Conservation (phyloP, 2,329 filamentous ascomycete species). For the Ilyonectria sp. region DNA sequence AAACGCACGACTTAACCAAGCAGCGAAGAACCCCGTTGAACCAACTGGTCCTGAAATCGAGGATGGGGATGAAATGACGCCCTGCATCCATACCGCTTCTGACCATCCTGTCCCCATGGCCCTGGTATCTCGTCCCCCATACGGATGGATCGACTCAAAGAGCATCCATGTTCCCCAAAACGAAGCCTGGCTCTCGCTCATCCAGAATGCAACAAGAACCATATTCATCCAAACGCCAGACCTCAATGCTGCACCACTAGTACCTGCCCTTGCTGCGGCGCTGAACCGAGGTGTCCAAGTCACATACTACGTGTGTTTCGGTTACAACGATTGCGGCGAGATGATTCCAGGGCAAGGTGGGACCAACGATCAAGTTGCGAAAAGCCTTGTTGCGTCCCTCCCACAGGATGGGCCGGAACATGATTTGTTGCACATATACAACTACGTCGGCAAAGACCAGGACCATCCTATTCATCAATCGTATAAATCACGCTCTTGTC, state of each 20-base stretch:
- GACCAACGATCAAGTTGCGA: constrained; percentile 80
- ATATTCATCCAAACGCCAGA: constrained; percentile 88
- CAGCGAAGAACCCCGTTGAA: constrained; percentile 65
- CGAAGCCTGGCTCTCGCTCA: constrained; percentile 79
- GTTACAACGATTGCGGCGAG: constrained; percentile 85
- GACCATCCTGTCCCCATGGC: constrained; percentile 78
- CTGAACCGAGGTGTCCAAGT: constrained; percentile 78
- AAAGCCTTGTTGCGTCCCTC: constrained; percentile 71
- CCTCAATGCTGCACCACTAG: constrained; percentile 78
- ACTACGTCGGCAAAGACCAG: constrained; percentile 84
- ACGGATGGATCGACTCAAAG: constrained; percentile 73
- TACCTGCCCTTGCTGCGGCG: constrained; percentile 75
- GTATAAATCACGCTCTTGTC: constrained; percentile 78
- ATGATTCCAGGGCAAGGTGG: constrained; percentile 83
- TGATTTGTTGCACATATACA: constrained; percentile 70
- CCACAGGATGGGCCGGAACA: constrained; percentile 57
- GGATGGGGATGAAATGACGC: constrained; percentile 72
- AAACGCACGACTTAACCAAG: constrained; percentile 77
- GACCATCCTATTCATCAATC: constrained; percentile 75
- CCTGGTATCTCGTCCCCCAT: constrained; percentile 78
- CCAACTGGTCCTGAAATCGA: constrained; percentile 69
- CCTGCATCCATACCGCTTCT: constrained; percentile 66
- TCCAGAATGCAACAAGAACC: constrained; percentile 73
- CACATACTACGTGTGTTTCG: constrained; percentile 80
- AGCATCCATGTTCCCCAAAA: constrained; percentile 80